Base-by-base conservation (phyloP, 192 early-diverging fungal species). In the Linnemannia schmuckeri region DNA sequence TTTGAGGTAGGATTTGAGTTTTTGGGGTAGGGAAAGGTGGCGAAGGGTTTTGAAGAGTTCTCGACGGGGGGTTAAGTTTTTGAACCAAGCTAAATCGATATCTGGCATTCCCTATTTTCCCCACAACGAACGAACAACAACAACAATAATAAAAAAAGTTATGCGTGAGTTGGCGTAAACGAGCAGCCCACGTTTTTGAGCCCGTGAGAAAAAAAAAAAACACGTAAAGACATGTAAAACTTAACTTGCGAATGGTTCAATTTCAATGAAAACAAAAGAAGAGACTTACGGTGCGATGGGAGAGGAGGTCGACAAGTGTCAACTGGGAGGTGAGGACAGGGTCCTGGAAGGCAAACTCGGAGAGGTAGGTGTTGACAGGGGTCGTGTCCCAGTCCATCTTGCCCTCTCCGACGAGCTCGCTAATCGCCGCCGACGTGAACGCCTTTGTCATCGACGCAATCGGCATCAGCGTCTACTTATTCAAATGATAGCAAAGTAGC, bases 21-120 rank as follows among this genome's bases (percentile, higher is more conserved):
- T 86, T 6, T 27, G 63, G 24, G 35, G 24, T 27, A 9, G 61
- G 8, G 72, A 17, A 1, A 77, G 12, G 27, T 86, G 18, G 5
- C 71, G 76, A 30, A 86, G 47, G 24, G 75, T 49, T 42, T 76
- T 80, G 74, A 85, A 52, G 37, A 80, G 42, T 13, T 85, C 49
- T 10, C n/a, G 12, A 22, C 72, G 47, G 7, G 77, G 13, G 27
- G 70, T 63, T 5, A 1, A 77, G 33, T 8, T 72, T 12, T 52
- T 6, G 18, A 52, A 41, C 78, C 83, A 85, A 9, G 78, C 42
- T 0, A 52, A 1, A 44, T 79, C 77, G 24, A 61, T 61, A 69
- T 46, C 8, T 0, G 46, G 82, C 37, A 79, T 35, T 35, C 78
- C 78, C 83, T 85, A 55, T 47, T 35, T 38, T 74, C 66, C 40